Evolutionary conservation across 495 filamentous ascomycete genomes (phyloP), one percentile per base, ranked within the genome.

Genomic region (Penicillium daleae): DNA sequence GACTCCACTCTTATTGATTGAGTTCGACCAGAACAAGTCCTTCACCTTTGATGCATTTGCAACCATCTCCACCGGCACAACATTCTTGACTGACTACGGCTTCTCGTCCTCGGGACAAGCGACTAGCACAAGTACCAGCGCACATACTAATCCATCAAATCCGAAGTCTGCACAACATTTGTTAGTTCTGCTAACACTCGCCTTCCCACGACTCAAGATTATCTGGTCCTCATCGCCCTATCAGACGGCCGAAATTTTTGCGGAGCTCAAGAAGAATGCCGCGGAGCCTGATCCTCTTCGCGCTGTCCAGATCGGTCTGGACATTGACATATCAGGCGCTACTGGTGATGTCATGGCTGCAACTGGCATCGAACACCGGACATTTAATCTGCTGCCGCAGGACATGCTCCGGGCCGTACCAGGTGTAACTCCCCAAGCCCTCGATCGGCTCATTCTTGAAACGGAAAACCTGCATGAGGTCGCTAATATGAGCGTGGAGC

Each of bases 181-280:
- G 76, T 83, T 99, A 58, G 95, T 97, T 17, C 83, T 99, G 22
- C 84, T 99, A 6, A 97, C 93, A 0, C 86, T 98, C 32, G 92
- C 96, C 0, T 99, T 98, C 68, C 95, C 95, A 3, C 84, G 85
- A 8, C 82, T 99, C 29, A 88, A 90, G 56, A 89, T 99, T 55
- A 93, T 99, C 64, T 99, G 95, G 95, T 94, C 90, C 9, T 91
- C 87, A 0, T 91, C 87, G 19, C 94, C 95, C 0, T 97, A 97
- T 71, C 94, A 99, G 74, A 98, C 96, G 1, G 95, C 95, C 6
- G 92, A 97, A 78, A 98, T 99, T 63, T 98, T 98, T 74, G 88
- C 91, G 39, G 90, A 93, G 66, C 81, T 99, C 24, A 99, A 99
- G 79, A 90, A 91, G 66, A 87, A 90, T 60, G 87, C 91, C 63